Base-by-base conservation (phyloP, 164 flowering plant species). In the Malania oleifera region DNA sequence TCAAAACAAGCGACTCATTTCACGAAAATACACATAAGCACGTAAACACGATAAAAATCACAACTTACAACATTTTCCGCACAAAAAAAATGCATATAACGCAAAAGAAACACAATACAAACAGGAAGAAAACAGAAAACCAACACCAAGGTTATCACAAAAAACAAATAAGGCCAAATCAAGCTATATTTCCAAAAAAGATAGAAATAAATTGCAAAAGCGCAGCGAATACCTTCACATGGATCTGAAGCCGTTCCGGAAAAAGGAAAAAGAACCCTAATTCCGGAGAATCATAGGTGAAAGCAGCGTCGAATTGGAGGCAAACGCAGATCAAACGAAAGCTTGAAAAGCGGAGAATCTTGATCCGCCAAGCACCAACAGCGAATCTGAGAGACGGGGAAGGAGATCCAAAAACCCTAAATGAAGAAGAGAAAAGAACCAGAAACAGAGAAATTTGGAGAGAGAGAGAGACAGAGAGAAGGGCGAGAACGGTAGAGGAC, bases 401-500 rank as follows among this genome's bases (percentile, higher is more conserved):
- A 26, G 17, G 46, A 67, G 69, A 65, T 56, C 70, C 38, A 43
- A 26, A 26, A 72, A 64, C 65, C 74, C 77, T 72, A 61, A 45
- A 12, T 54, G 11, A 15, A 29, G 19, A 22, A n/a, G 20, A 47
- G 47, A 34, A 29, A 20, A 24, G 28, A 37, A 15, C 20, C 29
- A 3, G 20, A 31, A 18, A 12, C 27, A 17, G 25, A 57, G 35
- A n/a, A n/a, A n/a, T n/a, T n/a, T n/a, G 23, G 43, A 51, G 17
- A 38, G 37, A 49, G 13, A 60, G 40, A 29, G 35, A 55, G 29
- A 26, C n/a, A 22, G 41, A 54, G n/a, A 54, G 54, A 45, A 57
- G 40, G 26, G 18, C 14, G 14, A 19, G 18, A 9, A 13, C 26
- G 26, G 50, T 4, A 23, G 37, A 18, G 25, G 19, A 23, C 29